A percentile compares a stretch with the other conserved stretches of the same genome.
phyloP scores from a whole-genome alignment of 2,329 filamentous ascomycete species.

The Curvularia spicifera region DNA sequence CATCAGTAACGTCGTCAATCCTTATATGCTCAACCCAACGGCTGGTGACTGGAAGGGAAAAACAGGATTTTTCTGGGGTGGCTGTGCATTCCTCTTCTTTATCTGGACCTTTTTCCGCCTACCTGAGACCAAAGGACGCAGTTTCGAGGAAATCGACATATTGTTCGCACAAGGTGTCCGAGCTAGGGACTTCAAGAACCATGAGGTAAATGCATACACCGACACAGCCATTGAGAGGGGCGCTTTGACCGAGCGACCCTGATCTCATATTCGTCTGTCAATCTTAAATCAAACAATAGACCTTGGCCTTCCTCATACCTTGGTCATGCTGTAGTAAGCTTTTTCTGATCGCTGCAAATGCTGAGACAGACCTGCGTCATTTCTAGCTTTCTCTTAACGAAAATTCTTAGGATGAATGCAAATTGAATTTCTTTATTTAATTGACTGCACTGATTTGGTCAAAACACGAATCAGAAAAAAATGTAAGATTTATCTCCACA shows the following conservation, averaged over 20 bases:
- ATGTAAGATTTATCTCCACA: too few species aligned
- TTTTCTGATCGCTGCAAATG: not conserved
- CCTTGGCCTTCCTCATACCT: not conserved
- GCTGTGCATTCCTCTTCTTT: conserved; percentile 73
- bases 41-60: conserved; percentile 82
- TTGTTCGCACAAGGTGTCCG: conserved; percentile 67
- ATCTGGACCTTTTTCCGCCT: conserved; percentile 79
- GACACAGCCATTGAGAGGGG: not conserved
- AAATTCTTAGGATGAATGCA: too few species aligned
- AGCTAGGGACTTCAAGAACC: conserved; percentile 25
- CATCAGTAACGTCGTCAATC: conserved; percentile 77
- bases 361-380: not conserved
- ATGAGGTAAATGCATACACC: not conserved
- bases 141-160: conserved; percentile 81
- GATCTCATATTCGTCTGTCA: not conserved
- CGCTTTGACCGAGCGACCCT: not conserved
- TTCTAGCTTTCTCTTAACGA: too few species aligned
- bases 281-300: not conserved
- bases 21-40: conserved; percentile 51
- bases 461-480: too few species aligned
- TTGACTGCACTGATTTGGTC: too few species aligned
- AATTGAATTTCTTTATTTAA: too few species aligned
- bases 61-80: conserved; percentile 83
- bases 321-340: not conserved
- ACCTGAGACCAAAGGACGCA: conserved; percentile 76